Conservation (phyloP, 768 basidiomycete genomes). For the Pulveroboletus ravenelii region DNA sequence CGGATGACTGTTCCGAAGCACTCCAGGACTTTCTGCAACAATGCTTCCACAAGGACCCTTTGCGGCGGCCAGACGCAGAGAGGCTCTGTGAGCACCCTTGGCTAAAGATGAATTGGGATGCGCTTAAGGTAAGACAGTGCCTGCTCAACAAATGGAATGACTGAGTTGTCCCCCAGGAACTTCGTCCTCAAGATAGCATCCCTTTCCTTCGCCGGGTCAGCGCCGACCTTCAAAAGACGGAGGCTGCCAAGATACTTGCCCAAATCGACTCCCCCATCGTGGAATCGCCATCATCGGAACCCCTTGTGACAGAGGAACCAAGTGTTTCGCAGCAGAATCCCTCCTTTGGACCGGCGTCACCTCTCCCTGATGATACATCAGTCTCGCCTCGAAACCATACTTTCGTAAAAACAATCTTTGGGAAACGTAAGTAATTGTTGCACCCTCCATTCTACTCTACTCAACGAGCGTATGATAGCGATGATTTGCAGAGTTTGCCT, state of each 20-base stretch:
- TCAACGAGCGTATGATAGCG: constrained; percentile 42
- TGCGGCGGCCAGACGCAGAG: constrained; percentile 77
- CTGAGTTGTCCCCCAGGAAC: constrained; percentile 43
- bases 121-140: constrained; percentile 56
- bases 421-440: constrained; percentile 65
- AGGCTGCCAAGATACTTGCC: constrained; percentile 52
- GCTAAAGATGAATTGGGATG: constrained; percentile 77
- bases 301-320: constrained; percentile 38
- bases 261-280: constrained; percentile 30
- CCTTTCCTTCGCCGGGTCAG: constrained; percentile 93
- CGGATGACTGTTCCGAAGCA: constrained; percentile 70
- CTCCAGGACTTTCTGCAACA: constrained; percentile 75
- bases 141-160: background rate
- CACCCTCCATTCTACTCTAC: background rate
- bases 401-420: constrained; percentile 90
- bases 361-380: constrained; percentile 29
- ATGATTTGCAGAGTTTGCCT: constrained; percentile 85
- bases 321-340: constrained; percentile 36
- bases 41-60: constrained; percentile 90
- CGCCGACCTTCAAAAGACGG: constrained; percentile 73
- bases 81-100: constrained; percentile 86
- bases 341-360: constrained; percentile 33
- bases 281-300: constrained; percentile 42
- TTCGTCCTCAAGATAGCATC: constrained; percentile 90
- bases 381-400: constrained; percentile 69